Percentiles rank a stretch among this genome's conserved stretches.
Evolutionary conservation across 768 basidiomycete species (phyloP).

Genomic region (Coprinopsis cinerea): DNA sequence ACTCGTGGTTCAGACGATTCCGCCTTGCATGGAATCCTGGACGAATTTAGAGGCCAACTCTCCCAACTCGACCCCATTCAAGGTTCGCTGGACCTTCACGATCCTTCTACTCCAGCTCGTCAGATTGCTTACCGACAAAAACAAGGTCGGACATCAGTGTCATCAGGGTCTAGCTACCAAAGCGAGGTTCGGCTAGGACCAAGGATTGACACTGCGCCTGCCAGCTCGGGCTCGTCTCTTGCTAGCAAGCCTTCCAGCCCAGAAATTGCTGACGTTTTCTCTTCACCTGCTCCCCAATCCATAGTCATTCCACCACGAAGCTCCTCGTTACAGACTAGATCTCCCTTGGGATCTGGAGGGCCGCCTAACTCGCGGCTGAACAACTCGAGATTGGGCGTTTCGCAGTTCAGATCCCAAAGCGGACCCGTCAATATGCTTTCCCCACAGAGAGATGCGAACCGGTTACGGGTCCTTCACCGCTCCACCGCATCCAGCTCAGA

Average conservation of each 20-base stretch:
- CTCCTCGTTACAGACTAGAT: slow-evolving; percentile 40
- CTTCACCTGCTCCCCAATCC: slow-evolving; percentile 16
- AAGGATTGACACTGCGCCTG: background rate
- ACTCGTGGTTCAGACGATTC: slow-evolving; percentile 27
- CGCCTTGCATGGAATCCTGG: slow-evolving; percentile 56
- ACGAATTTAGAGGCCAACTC: slow-evolving; percentile 69
- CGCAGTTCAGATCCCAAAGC: slow-evolving; percentile 1
- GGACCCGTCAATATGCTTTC: slow-evolving; percentile 5
- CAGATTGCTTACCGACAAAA: slow-evolving; percentile 33
- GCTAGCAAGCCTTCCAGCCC: slow-evolving; percentile 10
- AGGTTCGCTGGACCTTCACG: slow-evolving; percentile 52
- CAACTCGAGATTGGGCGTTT: background rate
- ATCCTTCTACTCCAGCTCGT: slow-evolving; percentile 56
- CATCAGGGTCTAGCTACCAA: slow-evolving; percentile 4
- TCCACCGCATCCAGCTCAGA: slow-evolving; percentile 76
- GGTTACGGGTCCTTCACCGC: slow-evolving; percentile 60
- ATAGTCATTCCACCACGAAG: slow-evolving; percentile 45
- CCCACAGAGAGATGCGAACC: slow-evolving; percentile 23
- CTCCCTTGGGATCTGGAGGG: slow-evolving; percentile 22
- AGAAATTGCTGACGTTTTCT: slow-evolving; percentile 10
- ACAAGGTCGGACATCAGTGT: slow-evolving; percentile 21
- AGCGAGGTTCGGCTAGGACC: background rate
- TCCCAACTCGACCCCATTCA: slow-evolving; percentile 57
- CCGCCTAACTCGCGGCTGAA: slow-evolving; percentile 18
- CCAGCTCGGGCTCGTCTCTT: background rate